Conservation (phyloP, 2,329 filamentous ascomycete species). For the Pseudofabraea citricarpa region DNA sequence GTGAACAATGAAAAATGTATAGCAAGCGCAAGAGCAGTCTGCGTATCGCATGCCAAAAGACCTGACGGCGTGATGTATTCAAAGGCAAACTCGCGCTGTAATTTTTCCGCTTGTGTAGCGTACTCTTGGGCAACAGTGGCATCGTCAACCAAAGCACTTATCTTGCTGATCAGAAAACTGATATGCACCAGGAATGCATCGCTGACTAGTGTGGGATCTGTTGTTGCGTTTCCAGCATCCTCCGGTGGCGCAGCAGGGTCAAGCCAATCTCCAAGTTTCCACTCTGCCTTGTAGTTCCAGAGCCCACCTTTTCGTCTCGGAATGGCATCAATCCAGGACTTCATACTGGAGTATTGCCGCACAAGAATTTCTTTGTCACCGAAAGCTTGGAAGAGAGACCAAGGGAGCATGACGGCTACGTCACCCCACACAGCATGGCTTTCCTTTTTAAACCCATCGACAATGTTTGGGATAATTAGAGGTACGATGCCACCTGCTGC, state of each 20-base stretch:
- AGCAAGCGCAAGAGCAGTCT: slow-evolving; percentile 15
- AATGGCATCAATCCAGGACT: slow-evolving; percentile 35
- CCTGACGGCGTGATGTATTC: slow-evolving; percentile 4
- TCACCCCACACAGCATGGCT: slow-evolving; percentile 36
- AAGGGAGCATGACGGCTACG: slow-evolving; percentile 35
- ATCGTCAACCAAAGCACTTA: slow-evolving; percentile 25
- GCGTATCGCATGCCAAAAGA: slow-evolving; percentile 11
- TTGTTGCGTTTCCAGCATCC: slow-evolving; percentile 31
- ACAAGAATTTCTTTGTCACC: slow-evolving; percentile 32
- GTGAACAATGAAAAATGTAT: slow-evolving; percentile 11
- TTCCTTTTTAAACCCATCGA: slow-evolving; percentile 9
- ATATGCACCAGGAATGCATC: slow-evolving; percentile 39
- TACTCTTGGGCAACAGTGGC: slow-evolving; percentile 15
- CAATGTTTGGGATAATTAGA: slow-evolving; percentile 15
- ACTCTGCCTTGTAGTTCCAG: slow-evolving; percentile 27
- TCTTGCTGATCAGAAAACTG: slow-evolving; percentile 30
- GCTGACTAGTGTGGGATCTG: slow-evolving; percentile 33
- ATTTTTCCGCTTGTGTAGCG: not conserved
- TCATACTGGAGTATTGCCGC: slow-evolving; percentile 35
- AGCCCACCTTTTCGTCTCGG: slow-evolving; percentile 30
- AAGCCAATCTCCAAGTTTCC: slow-evolving; percentile 40
- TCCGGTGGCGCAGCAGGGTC: slow-evolving; percentile 38
- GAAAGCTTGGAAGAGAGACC: slow-evolving; percentile 34
- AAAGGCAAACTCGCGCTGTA: not conserved
- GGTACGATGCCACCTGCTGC: slow-evolving; percentile 10